These are phyloP conservation scores for Pseudocercospora macadamiae DNA, from an alignment of 2,329 filamentous ascomycete species.

Conservation along the genomic window DNA sequence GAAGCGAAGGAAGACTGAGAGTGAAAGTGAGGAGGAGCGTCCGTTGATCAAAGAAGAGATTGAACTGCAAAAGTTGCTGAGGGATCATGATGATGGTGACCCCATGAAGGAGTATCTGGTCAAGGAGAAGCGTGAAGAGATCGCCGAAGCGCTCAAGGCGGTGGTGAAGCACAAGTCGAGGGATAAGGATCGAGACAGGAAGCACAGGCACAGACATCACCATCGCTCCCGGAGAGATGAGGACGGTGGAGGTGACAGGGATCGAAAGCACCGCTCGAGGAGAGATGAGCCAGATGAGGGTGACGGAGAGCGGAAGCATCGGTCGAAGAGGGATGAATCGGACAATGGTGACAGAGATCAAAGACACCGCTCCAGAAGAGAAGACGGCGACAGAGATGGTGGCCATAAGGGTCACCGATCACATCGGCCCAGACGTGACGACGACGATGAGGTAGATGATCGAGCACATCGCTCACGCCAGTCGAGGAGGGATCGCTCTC, in stretches of 20 bases:
- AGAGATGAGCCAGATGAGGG: not conserved
- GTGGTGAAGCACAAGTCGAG: constrained; percentile 55
- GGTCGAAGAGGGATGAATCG: not conserved
- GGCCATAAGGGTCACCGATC: not conserved
- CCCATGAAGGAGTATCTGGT: constrained; percentile 94
- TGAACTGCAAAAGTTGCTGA: constrained; percentile 74
- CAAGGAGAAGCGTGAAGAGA: constrained; percentile 86
- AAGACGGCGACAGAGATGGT: not conserved
- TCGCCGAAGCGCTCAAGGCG: constrained; percentile 68
- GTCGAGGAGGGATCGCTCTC: not conserved
- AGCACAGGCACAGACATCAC: constrained; percentile 13
- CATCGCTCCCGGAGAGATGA: constrained; percentile 7
- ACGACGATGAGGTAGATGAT: not conserved
- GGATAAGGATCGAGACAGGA: constrained; percentile 36
- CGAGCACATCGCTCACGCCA: not conserved
- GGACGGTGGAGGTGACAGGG: not conserved
- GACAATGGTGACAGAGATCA: not conserved
- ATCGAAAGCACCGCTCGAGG: constrained; percentile 2
- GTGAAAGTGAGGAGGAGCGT: constrained; percentile 51
- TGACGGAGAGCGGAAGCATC: constrained; percentile 3
- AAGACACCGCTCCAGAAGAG: not conserved
- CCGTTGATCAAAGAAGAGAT: constrained; percentile 78
- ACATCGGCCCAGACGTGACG: not conserved
- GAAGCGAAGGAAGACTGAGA: constrained; percentile 47
- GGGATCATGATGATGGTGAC: constrained; percentile 83